Evolutionary conservation across 305 asterid genomes (phyloP), one percentile per base, ranked within the genome.

Genomic region (Ilex paraguariensis): DNA sequence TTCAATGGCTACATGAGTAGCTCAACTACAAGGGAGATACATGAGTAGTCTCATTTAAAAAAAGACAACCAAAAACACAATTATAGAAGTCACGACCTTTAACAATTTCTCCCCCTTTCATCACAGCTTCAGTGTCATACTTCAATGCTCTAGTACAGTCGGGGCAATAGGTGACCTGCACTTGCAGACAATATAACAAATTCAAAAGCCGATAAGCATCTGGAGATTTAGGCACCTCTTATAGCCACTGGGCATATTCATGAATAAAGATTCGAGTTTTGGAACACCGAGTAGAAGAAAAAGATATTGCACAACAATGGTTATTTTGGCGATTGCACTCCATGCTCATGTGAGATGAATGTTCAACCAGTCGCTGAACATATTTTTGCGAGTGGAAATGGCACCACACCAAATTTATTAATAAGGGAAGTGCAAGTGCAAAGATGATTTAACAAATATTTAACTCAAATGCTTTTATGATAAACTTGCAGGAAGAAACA

Each of bases 101-200:
- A 45, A 93, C 57, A 17, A 76, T 32, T 60, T 71, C 81, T 65
- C 86, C 84, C 31, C 55, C 80, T 56, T 82, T 80, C 7, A 66
- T 11, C 58, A 87, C 63, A 48, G 95, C 72, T 77, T 83, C 84
- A 42, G 82, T 79, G 61, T 90, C 96, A 57, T 84, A 93, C 69
- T 84, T 88, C 82, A 95, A 91, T 15, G 97, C 99, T 62, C 99
- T 91, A 55, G 54, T 70, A 76, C 97, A 90, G 79, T 93, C 99
- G 0, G 97, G 99, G 78, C 97, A 90, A 71, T 93, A 93, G 3
- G 99, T 93, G 28, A 90, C 95, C 99, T 92, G 79, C 69, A 76
- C 59, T 15, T 54, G 32, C 11, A 17, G 28, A 54, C 30, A 28
- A 28, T 14, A 14, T 4, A 54, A 28, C 5, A 54, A 15, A 15